Base-by-base conservation (phyloP, 2,329 filamentous ascomycete genomes). In the Chaetomium sp. region DNA sequence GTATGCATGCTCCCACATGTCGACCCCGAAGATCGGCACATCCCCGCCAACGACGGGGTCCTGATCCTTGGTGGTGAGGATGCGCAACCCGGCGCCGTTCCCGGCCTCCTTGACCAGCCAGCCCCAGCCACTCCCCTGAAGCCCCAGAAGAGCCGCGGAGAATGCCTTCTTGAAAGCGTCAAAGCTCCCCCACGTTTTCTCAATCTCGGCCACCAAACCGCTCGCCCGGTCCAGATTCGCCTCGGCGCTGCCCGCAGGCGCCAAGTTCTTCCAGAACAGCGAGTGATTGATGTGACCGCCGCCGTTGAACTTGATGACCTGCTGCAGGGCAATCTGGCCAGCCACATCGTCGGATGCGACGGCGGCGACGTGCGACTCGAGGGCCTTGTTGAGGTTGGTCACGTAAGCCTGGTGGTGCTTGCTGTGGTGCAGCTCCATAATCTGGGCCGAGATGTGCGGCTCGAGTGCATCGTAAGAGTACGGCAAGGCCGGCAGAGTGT, bases 321-420 rank as follows among this genome's bases (percentile, higher is more conserved):
- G 80, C 71, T 88, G 86, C 27, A 90, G 82, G 19, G 82, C 77
- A 57, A 90, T 82, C 71, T 90, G 86, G 1, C 82, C 76, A 1
- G 84, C 79, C 57, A 90, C 81, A 66, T 88, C 84, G 56, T 81
- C 77, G 64, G 82, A 80, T 8, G 77, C 72, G 65, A 83, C 77
- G 31, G 86, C 85, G 25, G 87, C 83, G 65, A 83, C 81, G 68
- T 91, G 80, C 75, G 93, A 87, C 78, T 93, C 88, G 70, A 87
- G 81, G 64, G 91, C 89, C 67, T 88, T 84, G 82, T 97, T 97
- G 83, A 91, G 91, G 77, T 89, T 90, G 79, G 88, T 95, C 72
- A 97, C 92, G 78, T 97, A 97, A 74, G 93, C 93, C 80, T 94
- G 88, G 83, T 97, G 93, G 85, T 97, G 93, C 80, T 93, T 94